Conservation (phyloP, 371 early-diverging fungal species). For the Phascolomyces articulosus region DNA sequence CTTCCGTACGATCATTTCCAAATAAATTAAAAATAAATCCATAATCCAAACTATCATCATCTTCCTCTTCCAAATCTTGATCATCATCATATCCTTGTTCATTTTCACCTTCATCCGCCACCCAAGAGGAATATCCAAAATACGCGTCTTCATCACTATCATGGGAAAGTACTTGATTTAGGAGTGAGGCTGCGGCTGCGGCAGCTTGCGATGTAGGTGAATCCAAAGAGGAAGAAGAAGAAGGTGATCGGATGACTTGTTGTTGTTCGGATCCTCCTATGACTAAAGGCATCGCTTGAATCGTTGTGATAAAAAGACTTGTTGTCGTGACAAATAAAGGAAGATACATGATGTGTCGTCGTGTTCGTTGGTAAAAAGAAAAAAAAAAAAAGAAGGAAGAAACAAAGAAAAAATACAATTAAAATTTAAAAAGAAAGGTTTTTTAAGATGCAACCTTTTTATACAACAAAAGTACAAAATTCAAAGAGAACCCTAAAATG, state of each 20-base stretch:
- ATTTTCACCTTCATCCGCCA: background rate
- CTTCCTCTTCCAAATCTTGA: background rate
- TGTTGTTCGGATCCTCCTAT: background rate
- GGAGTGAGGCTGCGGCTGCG: background rate
- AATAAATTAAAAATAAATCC: constrained; percentile 4
- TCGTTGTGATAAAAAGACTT: background rate
- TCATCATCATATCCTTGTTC: background rate
- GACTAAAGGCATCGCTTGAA: background rate
- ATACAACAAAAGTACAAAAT: too few relatives aligned
- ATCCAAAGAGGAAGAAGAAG: background rate
- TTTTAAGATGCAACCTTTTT: too few relatives aligned
- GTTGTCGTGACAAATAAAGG: background rate
- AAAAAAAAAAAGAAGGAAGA: background rate
- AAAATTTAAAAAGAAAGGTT: too few relatives aligned
- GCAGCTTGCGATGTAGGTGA: background rate
- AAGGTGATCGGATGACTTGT: background rate
- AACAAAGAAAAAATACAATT: background rate
- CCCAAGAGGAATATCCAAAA: constrained; percentile 4
- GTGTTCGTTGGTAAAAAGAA: background rate
- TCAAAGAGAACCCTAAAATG: too few relatives aligned
- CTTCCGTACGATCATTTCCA: background rate
- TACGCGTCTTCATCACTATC: constrained; percentile 12
- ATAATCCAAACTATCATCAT: background rate
- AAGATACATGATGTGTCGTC: background rate
- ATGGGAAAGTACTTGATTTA: constrained; percentile 10